These are phyloP conservation scores for Coemansia sp. DNA, from an alignment of 192 early-diverging fungal species.

Conservation along the genomic window DNA sequence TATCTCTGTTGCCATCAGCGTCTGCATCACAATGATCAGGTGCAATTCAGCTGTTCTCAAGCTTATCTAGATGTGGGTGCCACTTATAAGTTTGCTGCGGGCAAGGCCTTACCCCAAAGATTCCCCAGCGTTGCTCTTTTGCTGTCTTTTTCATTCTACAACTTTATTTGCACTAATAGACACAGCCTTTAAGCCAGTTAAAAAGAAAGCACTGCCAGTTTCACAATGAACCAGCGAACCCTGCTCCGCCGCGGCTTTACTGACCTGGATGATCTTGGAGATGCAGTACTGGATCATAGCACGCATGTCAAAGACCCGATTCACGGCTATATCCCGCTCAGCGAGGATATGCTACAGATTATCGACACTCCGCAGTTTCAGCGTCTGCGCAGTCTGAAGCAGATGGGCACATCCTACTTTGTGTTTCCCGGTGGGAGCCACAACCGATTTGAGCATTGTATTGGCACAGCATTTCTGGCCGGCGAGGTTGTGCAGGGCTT, in stretches of 20 bases:
- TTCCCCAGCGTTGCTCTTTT: background rate
- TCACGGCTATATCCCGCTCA: constrained; percentile 72
- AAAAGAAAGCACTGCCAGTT: background rate
- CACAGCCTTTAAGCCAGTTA: background rate
- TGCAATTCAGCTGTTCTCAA: background rate
- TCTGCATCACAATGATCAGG: constrained; percentile 1
- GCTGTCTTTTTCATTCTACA: background rate
- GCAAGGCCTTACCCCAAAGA: background rate
- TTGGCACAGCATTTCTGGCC: constrained; percentile 85
- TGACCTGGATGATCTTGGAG: constrained; percentile 9
- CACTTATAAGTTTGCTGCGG: background rate
- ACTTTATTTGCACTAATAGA: background rate
- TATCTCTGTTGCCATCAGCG: background rate
- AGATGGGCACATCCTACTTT: constrained; percentile 80
- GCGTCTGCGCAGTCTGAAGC: constrained; percentile 88
- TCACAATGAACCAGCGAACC: constrained; percentile 5
- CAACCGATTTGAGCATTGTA: constrained; percentile 93
- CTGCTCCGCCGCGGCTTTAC: constrained; percentile 33
- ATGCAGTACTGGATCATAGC: background rate
- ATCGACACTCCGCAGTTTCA: constrained; percentile 98
- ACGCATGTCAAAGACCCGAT: constrained; percentile 51
- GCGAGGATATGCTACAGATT: constrained; percentile 59
- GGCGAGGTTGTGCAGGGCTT: constrained; percentile 70
- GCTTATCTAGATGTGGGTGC: background rate
- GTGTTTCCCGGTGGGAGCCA: constrained; percentile 94